Evolutionary conservation across 2,329 filamentous ascomycete species (phyloP).

Genomic region (Esteya vermicola): DNA sequence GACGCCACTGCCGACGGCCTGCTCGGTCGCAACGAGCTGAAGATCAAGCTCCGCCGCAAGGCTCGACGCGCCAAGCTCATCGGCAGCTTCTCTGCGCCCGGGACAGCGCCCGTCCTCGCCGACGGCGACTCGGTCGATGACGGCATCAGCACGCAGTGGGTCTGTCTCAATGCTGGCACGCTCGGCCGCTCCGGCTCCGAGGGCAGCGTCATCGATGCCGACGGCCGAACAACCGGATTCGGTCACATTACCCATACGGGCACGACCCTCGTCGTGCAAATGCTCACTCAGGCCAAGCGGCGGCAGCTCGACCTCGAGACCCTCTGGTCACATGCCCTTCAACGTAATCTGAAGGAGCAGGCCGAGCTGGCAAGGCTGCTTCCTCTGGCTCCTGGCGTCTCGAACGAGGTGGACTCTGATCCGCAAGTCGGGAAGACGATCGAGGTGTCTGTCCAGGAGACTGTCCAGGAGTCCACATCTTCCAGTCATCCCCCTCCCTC

Average conservation of each 20-base stretch:
- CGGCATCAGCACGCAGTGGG: conserved; percentile 85
- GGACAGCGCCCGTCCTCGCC: conserved; percentile 15
- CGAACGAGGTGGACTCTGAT: too few relatives aligned
- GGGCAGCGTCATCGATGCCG: conserved; percentile 27
- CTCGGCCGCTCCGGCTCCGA: conserved; percentile 38
- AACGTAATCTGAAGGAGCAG: conserved; percentile 12
- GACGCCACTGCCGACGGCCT: conserved; percentile 73
- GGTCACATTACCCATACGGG: conserved; percentile 34
- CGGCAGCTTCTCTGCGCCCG: conserved; percentile 39
- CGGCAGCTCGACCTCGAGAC: conserved; percentile 37
- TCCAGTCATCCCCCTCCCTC: too few relatives aligned
- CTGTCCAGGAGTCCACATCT: too few relatives aligned
- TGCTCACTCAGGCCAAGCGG: conserved; percentile 39
- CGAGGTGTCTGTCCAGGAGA: too few relatives aligned
- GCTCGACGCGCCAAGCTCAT: conserved; percentile 70
- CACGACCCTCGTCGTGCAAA: conserved; percentile 41
- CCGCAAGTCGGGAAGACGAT: too few relatives aligned
- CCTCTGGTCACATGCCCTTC: conserved; percentile 32
- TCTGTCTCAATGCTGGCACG: conserved; percentile 78
- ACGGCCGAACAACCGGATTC: conserved; percentile 61
- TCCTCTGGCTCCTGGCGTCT: too few relatives aligned
- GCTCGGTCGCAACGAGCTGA: conserved; percentile 79
- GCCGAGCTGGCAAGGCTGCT: conserved; percentile 4
- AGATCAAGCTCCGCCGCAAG: conserved; percentile 69
- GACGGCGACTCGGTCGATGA: conserved; percentile 44